phyloP scores from a whole-genome alignment of 495 filamentous ascomycete genomes.

The Penicillium flavigenum region DNA sequence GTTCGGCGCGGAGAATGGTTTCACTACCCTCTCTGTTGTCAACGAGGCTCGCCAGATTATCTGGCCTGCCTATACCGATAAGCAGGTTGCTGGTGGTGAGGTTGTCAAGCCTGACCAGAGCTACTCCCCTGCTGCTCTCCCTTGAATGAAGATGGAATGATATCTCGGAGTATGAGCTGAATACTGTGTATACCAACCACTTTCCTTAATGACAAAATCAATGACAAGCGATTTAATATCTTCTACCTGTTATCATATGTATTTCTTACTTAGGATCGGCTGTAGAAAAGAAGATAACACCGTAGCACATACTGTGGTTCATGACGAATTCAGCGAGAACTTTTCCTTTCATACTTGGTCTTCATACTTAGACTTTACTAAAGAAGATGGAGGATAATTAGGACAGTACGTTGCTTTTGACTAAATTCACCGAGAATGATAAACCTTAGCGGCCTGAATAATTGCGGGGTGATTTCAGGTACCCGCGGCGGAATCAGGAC shows the following conservation, averaged over 20 bases:
- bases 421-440: too few relatives aligned
- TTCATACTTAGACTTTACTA: not conserved
- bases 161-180: not conserved
- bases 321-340: not conserved
- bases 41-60: constrained; percentile 40
- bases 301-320: too few relatives aligned
- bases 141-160: constrained; percentile 14
- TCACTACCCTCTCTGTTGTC: constrained; percentile 53
- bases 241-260: not conserved
- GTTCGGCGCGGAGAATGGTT: constrained; percentile 52
- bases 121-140: constrained; percentile 47
- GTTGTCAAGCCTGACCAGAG: constrained; percentile 54
- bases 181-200: constrained; percentile 3
- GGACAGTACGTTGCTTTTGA: not conserved
- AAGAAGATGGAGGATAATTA: too few relatives aligned
- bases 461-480: too few relatives aligned
- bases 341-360: not conserved
- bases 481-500: too few relatives aligned
- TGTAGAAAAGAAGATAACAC: not conserved
- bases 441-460: too few relatives aligned
- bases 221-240: constrained; percentile 4
- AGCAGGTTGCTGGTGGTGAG: constrained; percentile 42
- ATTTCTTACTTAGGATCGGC: not conserved
- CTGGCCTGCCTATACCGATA: constrained; percentile 52
- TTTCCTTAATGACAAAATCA: constrained; percentile 6